Base-by-base conservation (phyloP, 2,329 filamentous ascomycete genomes). In the Beauveria asiatica region DNA sequence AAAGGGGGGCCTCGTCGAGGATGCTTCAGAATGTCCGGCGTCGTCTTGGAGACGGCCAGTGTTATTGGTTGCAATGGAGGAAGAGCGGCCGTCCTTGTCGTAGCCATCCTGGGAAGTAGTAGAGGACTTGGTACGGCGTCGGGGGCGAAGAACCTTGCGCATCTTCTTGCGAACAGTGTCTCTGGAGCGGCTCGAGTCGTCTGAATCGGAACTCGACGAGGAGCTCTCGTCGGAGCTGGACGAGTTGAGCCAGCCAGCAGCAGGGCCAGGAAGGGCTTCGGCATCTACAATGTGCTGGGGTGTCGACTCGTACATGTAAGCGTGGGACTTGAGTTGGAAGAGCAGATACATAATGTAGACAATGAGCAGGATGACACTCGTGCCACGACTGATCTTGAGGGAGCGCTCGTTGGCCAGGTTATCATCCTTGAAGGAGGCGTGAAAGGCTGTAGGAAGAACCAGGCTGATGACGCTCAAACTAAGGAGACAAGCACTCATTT, bases 401-500 rank as follows among this genome's bases (percentile, higher is more conserved):
- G 91, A 92, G 64, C 88, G 78, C 4, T 68, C 73, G 67, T 94
- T 88, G 19, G 91, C 92, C 30, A 79, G 74, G 0, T 69, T 69
- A 11, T 76, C 74, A 66, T 88, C 78, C 17, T 74, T 82, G 74
- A 94, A 97, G 0, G 92, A 94, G 17, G 91, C 90, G 70, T 97
- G 91, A 72, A 97, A 97, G 5, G 92, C 92, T 39, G 92, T 96
- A 1, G 92, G 92, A 13, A 97, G 76, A 27, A 96, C 82, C 23
- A 96, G 79, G 77, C 92, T 96, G 74, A 90, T 92, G 62, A 96
- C 92, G 69, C 89, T 92, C 73, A 96, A 74, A 78, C 90, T 95
- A 66, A 97, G 83, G 67, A 97, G 80, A 75, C 91, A 96, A 56
- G 92, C 92, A 71, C 91, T 96, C 90, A 96, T 96, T 72, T 97